Evolutionary conservation across 2,329 filamentous ascomycete species (phyloP), one percentile per base, ranked within the genome.

Genomic region (Penicillium brasilianum): DNA sequence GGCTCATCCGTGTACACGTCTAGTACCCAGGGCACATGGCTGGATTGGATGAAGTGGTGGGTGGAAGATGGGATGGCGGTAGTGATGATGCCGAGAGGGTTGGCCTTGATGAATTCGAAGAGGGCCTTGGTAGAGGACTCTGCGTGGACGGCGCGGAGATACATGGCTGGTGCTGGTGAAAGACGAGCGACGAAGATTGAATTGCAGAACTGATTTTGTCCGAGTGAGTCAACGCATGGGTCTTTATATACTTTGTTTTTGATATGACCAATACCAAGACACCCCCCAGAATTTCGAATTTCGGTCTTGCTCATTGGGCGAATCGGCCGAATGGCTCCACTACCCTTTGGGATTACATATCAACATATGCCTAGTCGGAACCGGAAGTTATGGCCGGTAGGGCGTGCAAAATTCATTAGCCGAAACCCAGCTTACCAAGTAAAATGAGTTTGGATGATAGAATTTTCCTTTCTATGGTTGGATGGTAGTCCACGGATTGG

Each of bases 1-100:
- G 90, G 73, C 66, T 90, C 88, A 9, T 86, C 87, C 3, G 86
- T 81, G 4, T 90, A 78, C 3, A 69, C 71, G 61, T 88, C 85
- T 1, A 89, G 74, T 0, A 89, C 69, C 67, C 82, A 89, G 0
- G 87, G 87, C 18, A 89, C 83, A 66, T 89, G 87, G 55, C 80
- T 87, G 55, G 80, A 81, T 66, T 87, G 87, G 4, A 89, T 80
- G 14, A 84, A 76, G 0, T 83, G 81, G 64, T 82, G 76, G 0
- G 69, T 72, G 10, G 76, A 46, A 0, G 84, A 88, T 0, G 76
- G 69, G 46, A 90, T 84, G 5, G 85, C 85, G 0, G 88, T 90
- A 9, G 85, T 89, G 8, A 90, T 69, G 14, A 89, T 78, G 1
- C 88, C 88, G 0, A 90, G 78, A 0, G 87, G 85, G 67, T 88